Base-by-base conservation (phyloP, 2,329 filamentous ascomycete species). In the Colletotrichum destructivum region DNA sequence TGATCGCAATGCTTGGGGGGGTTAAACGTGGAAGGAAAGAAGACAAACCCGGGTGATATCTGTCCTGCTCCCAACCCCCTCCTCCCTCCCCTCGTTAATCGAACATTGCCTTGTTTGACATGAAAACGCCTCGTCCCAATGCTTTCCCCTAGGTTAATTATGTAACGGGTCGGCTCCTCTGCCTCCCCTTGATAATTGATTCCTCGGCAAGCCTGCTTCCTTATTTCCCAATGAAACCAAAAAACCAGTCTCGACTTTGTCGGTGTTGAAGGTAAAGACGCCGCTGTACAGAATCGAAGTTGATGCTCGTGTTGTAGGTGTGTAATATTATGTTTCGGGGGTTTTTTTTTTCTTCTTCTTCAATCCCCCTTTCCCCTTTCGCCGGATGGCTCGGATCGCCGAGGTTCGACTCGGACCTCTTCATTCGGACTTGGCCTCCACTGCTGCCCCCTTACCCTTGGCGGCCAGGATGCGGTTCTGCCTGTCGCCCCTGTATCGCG, bases 401-500 rank as follows among this genome's bases (percentile, higher is more conserved):
- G 40, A 49, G 26, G 21, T 13, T 23, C 51, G 21, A 49, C 42
- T 42, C 42, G 54, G 54, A 56, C 21, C 26, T 21, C 40, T 18
- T 66, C 23, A 68, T 64, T 72, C 65, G 21, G 70, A 62, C 57
- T 74, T 74, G 35, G 63, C 63, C 13, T 62, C 71, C 16, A 61
- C 44, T 5, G 73, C 71, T 54, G 70, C 59, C 21, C 44, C 52
- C 47, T 66, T 71, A 23, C 35, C 26, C 57, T 64, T 44, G 31
- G 63, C 63, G 35, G 51, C 56, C 42, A 54, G 26, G 35, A 74
- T 44, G 16, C 71, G 67, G 57, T 74, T 69, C 26, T 63, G 57
- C 18, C 85, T 85, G 69, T 87, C 91, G 61, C 94, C 94, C 71
- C 88, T 90, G 91, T 95, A 98, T 82, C 90, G 93, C 31, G 96